Conservation (phyloP, 176 grass and related monocot species). For the Oryza glaberrima region DNA sequence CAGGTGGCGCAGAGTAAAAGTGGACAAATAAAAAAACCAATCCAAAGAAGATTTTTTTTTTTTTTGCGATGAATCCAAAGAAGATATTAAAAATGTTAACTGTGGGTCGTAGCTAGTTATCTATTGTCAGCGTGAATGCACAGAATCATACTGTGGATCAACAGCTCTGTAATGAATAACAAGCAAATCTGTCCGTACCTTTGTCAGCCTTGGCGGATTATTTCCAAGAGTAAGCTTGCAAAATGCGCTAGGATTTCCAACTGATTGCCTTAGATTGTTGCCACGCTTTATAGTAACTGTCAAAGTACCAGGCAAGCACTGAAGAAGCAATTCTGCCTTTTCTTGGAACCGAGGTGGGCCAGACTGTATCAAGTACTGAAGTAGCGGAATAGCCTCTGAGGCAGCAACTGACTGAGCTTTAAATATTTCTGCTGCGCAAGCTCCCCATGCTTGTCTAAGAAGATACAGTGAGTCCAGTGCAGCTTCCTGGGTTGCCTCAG, state of each 20-base stretch:
- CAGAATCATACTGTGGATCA: neutral
- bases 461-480: constrained; percentile 95
- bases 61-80: neutral
- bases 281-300: constrained; percentile 96
- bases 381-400: constrained; percentile 94
- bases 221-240: constrained; percentile 99
- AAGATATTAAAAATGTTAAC: constrained; percentile 11
- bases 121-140: neutral
- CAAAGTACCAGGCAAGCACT: constrained; percentile 95
- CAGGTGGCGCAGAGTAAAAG: constrained; percentile 1
- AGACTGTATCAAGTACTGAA: constrained; percentile 99
- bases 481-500: constrained; percentile 96
- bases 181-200: constrained; percentile 57
- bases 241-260: constrained; percentile 96
- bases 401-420: constrained; percentile 98
- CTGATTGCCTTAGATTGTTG: constrained; percentile 92
- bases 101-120: constrained; percentile 15
- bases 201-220: constrained; percentile 85
- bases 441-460: constrained; percentile 96
- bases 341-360: constrained; percentile 98
- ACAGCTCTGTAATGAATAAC: constrained; percentile 37
- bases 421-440: constrained; percentile 91
- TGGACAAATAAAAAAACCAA: neutral
- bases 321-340: constrained; percentile 90
- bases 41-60: neutral